Percentiles rank a stretch among this genome's conserved stretches.
These are phyloP conservation scores for Capsicum rhomboideum DNA, from an alignment of 257 asterid species.

Conservation along the genomic window DNA sequence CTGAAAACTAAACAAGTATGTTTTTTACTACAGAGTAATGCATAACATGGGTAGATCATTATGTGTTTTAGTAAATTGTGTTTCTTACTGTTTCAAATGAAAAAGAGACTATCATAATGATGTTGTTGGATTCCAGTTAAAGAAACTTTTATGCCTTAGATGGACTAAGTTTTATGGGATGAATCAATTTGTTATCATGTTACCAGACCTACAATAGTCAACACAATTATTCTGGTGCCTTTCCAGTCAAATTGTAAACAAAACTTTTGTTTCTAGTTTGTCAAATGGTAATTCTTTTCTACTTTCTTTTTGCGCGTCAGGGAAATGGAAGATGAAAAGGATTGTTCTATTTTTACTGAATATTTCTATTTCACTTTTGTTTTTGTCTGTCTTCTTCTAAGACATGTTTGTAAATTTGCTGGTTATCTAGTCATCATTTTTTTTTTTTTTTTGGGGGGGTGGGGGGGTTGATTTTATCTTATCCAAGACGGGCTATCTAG, in stretches of 20 bases:
- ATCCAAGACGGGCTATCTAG: background rate
- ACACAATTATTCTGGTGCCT: background rate
- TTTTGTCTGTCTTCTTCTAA: background rate
- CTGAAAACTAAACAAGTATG: background rate
- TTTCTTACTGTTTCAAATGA: background rate
- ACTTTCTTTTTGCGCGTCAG: background rate
- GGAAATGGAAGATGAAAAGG: background rate
- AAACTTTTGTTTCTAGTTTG: background rate
- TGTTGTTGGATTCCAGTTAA: background rate
- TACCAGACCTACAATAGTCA: background rate
- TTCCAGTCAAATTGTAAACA: background rate
- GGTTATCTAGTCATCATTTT: background rate
- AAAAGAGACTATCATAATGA: background rate
- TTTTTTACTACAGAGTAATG: background rate
- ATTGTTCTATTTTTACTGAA: background rate
- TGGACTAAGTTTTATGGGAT: background rate
- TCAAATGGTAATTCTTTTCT: background rate
- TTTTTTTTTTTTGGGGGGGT: background rate
- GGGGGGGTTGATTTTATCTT: background rate
- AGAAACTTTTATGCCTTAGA: background rate
- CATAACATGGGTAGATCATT: background rate
- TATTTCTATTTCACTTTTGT: background rate
- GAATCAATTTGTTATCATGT: background rate
- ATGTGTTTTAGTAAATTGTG: background rate
- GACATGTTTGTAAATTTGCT: background rate